Evolutionary conservation across 768 basidiomycete species (phyloP).

Genomic region (Suillus lakei): DNA sequence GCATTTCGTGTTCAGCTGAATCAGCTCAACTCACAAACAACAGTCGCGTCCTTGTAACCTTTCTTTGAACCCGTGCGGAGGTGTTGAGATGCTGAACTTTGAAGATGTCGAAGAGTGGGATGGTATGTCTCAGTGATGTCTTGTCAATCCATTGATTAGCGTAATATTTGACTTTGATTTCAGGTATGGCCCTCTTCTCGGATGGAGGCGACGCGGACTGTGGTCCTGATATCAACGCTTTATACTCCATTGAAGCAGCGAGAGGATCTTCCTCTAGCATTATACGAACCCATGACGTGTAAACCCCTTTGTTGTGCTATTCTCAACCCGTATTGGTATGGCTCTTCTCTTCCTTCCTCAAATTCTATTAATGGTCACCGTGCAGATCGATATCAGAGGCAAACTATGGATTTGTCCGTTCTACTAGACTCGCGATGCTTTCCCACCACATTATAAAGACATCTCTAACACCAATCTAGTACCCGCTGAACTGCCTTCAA

Average conservation of each 20-base stretch:
- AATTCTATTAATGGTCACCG: constrained; percentile 7
- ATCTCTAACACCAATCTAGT: constrained; percentile 97
- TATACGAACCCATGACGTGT: constrained; percentile 99
- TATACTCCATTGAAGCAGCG: constrained; percentile 95
- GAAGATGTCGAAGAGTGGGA: constrained; percentile 98
- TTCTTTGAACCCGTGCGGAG: neutral
- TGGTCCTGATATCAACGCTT: constrained; percentile 97
- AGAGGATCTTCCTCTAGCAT: constrained; percentile 92
- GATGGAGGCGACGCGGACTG: constrained; percentile 96
- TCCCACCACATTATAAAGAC: constrained; percentile 99
- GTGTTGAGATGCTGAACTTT: constrained; percentile 70
- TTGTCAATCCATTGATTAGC: neutral
- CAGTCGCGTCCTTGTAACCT: constrained; percentile 1
- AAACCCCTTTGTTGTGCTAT: constrained; percentile 98
- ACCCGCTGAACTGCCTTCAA: constrained; percentile 93
- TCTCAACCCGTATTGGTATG: constrained; percentile 95
- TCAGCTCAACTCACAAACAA: neutral
- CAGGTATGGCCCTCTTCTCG: constrained; percentile 98
- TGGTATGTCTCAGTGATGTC: constrained; percentile 52
- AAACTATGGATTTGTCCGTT: constrained; percentile 99
- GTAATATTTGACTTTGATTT: neutral
- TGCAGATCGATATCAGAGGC: constrained; percentile 95
- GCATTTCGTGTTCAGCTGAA: constrained; percentile 3
- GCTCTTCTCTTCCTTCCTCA: constrained; percentile 13
- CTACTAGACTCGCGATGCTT: constrained; percentile 94